phyloP scores from a whole-genome alignment of 2,329 filamentous ascomycete species.

The Phialophora verrucosa region DNA sequence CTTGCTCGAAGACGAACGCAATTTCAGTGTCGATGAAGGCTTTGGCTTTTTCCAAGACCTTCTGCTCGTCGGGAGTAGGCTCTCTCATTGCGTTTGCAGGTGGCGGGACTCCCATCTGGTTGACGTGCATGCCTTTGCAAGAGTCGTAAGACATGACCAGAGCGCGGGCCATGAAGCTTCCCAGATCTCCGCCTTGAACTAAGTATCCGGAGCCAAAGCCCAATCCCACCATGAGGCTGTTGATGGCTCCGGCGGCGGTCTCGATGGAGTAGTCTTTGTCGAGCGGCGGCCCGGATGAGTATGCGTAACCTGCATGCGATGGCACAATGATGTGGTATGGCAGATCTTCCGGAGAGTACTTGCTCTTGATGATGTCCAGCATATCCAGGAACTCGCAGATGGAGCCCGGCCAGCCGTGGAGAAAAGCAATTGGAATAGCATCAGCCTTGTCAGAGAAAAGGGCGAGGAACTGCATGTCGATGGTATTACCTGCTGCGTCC shows the following conservation, averaged over 20 bases:
- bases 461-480: conserved; percentile 58
- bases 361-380: conserved; percentile 53
- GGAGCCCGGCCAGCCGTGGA: conserved; percentile 52
- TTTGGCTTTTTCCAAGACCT: conserved; percentile 45
- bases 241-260: conserved; percentile 53
- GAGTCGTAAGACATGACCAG: conserved; percentile 51
- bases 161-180: conserved; percentile 51
- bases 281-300: conserved; percentile 56
- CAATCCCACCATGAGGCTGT: conserved; percentile 59
- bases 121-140: conserved; percentile 48
- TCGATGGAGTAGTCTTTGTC: conserved; percentile 49
- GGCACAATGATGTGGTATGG: conserved; percentile 65
- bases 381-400: conserved; percentile 64
- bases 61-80: conserved; percentile 41
- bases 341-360: conserved; percentile 56
- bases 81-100: conserved; percentile 1
- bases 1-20: conserved; percentile 61
- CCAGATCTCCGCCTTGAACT: conserved; percentile 64
- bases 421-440: conserved; percentile 58
- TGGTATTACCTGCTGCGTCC: conserved; percentile 34
- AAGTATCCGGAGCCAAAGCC: conserved; percentile 62
- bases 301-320: conserved; percentile 60
- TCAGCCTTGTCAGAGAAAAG: conserved; percentile 60
- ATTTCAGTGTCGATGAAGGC: conserved; percentile 51
- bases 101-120: conserved; percentile 10